A percentile compares a stretch with the other conserved stretches of the same genome.
Evolutionary conservation across 176 grass and related monocot genomes (phyloP).

Genomic region (Dactylis glomerata): DNA sequence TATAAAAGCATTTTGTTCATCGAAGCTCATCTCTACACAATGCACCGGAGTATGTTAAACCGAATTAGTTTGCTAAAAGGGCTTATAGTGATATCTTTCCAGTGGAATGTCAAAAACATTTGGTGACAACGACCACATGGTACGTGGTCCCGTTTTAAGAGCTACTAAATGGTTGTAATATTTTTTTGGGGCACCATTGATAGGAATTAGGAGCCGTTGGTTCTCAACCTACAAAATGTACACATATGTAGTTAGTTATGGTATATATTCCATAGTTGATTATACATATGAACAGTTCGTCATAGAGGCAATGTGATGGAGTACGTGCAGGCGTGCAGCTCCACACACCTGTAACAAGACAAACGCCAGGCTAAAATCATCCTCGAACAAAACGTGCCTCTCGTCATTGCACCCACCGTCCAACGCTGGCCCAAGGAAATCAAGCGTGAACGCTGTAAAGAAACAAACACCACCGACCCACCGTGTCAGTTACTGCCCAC

Average conservation of each 20-base stretch:
- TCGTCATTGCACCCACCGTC: background rate
- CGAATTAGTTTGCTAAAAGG: too few relatives aligned
- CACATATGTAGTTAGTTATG: background rate
- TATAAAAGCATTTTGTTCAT: background rate
- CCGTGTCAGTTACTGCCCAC: background rate
- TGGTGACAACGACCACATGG: background rate
- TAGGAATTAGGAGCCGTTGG: background rate
- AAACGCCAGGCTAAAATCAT: background rate
- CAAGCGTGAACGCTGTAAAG: constrained; percentile 21
- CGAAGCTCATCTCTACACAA: background rate
- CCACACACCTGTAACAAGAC: background rate
- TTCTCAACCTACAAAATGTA: background rate
- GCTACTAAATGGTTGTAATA: too few relatives aligned
- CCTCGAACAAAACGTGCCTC: constrained; percentile 8
- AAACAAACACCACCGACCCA: background rate
- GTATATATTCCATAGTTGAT: background rate
- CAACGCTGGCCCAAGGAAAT: background rate
- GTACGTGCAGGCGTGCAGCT: background rate
- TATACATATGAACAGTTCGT: background rate
- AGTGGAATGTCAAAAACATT: background rate
- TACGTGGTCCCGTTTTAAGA: background rate
- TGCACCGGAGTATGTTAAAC: background rate
- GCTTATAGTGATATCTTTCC: too few relatives aligned
- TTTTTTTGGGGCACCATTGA: background rate
- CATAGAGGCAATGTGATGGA: background rate